Base-by-base conservation (phyloP, 495 filamentous ascomycete species). In the Neurospora sp. region DNA sequence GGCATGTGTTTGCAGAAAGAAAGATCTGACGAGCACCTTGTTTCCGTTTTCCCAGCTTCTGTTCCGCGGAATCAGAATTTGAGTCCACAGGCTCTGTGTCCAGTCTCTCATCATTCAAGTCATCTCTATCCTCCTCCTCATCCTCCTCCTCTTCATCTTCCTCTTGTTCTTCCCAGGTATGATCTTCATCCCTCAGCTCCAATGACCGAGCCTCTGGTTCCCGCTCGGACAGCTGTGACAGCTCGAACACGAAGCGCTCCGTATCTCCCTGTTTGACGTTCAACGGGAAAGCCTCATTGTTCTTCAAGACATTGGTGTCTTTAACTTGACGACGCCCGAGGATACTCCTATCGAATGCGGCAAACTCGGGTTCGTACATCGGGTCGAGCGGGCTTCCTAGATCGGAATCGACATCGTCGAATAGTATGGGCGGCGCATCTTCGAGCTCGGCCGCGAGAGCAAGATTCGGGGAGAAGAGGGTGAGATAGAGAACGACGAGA, bases 1-100 rank as follows among this genome's bases (percentile, higher is more conserved):
- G 75, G 80, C 94, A 98, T 9, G 92, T 91, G 72, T 91, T 96
- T 41, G 94, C 86, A 5, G 93, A 92, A 69, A 98, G 85, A 76
- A 90, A 97, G 8, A 97, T 82, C 2, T 83, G 89, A 20, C 82
- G 85, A 7, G 83, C 71, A 2, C 74, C 16, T 37, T 71, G 69
- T 71, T 82, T 79, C 44, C 82, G 78, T 35, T 71, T 77, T 7
- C 11, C 16, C 39, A 81, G 71, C 59, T 69, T 75, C 70, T 70
- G 69, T 70, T 76, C 68, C 46, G 41, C 48, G 46, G 12, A 61
- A 16, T 12, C 12, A 61, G 14, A 7, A 61, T 35, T 4, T 14
- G 12, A 65, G 27, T 65, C 31, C 53, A 14, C 53, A 18, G 14
- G 14, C 5, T 65, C 53, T 65, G 27, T 65, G 12, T 31, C 27